phyloP scores from a whole-genome alignment of 75 land plant genomes.

The Cryptomeria japonica region DNA sequence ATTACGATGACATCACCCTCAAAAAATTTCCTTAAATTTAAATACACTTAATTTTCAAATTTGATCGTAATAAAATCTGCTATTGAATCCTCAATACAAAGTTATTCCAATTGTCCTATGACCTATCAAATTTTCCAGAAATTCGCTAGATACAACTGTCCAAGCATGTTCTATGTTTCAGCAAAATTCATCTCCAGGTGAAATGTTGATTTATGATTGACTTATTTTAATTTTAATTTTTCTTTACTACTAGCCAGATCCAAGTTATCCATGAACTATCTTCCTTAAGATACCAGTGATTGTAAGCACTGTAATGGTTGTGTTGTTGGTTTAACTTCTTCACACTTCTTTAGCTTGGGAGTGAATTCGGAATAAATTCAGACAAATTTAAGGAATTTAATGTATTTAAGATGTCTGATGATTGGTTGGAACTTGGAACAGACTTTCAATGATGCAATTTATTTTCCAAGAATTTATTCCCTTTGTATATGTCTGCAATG shows the following conservation, averaged over 20 bases:
- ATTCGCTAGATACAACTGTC: neutral
- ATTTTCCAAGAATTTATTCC: neutral
- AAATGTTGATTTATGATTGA: neutral
- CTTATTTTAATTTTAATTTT: neutral
- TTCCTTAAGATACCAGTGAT: neutral
- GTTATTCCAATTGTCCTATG: neutral
- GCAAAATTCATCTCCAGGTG: neutral
- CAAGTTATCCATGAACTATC: neutral
- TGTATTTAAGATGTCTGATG: neutral
- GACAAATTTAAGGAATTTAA: neutral
- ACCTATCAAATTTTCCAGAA: neutral
- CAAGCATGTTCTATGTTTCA: neutral
- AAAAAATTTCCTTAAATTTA: neutral
- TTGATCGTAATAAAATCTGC: neutral
- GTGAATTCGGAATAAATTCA: neutral
- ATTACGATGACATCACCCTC: neutral
- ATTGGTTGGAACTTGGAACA: neutral
- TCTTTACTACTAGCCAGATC: neutral
- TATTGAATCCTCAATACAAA: neutral
- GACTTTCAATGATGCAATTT: neutral
- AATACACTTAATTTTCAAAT: neutral
- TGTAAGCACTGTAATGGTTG: neutral
- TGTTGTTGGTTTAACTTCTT: neutral
- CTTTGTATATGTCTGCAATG: neutral
- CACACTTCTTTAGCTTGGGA: neutral